A percentile compares a stretch with the other conserved stretches of the same genome.
Evolutionary conservation across 139 green algal species (phyloP).

Genomic region (Klebsormidium nitens): DNA sequence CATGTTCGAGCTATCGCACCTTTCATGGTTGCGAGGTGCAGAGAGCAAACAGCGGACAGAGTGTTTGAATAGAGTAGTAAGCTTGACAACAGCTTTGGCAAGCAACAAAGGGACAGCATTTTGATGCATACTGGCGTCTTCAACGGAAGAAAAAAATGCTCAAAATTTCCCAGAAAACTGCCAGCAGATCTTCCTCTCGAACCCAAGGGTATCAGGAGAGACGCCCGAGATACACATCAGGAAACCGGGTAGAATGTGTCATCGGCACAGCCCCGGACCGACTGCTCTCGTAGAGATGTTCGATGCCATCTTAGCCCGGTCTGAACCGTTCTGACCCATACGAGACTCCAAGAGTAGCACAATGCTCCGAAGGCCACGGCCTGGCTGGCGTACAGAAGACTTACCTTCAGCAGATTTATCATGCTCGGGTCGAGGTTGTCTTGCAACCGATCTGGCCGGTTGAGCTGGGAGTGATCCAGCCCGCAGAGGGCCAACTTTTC

Average conservation of each 20-base stretch:
- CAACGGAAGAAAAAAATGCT: no score
- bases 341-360: no score
- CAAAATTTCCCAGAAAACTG: no score
- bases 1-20: neutral
- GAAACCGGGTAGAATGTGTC: no score
- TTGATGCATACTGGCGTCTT: neutral
- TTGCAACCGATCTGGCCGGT: conserved; percentile 29
- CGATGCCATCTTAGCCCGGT: no score
- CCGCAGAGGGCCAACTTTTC: conserved; percentile 15
- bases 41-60: neutral
- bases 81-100: neutral
- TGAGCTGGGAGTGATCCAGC: conserved; percentile 15
- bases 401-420: conserved; percentile 26
- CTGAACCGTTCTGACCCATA: no score
- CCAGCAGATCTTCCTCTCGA: no score
- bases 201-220: no score
- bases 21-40: neutral
- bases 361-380: no score
- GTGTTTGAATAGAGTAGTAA: neutral
- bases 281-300: no score
- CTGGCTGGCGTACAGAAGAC: neutral
- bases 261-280: no score
- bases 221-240: no score
- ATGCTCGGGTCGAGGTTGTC: conserved; percentile 24
- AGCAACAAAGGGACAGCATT: neutral